Conservation (phyloP, 23 red algal species). For the Agarophyton chilense region DNA sequence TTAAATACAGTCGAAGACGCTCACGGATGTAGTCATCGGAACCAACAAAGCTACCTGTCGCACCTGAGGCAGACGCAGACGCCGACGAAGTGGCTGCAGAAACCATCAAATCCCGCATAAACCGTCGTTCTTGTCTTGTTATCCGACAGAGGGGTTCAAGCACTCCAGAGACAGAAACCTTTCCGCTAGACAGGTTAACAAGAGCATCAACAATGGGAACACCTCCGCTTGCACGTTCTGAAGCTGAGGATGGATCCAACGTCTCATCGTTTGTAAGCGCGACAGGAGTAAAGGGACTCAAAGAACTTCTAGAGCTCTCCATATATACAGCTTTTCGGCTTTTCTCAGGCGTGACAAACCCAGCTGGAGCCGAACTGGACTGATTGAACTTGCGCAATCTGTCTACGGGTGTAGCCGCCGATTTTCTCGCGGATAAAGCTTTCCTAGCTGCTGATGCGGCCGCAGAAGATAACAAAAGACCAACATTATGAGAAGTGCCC, state of each 20-base stretch:
- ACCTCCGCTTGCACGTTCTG: background rate
- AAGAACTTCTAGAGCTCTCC: background rate
- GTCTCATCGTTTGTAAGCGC: background rate
- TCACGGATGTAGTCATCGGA: slow-evolving; percentile 79
- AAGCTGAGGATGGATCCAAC: background rate
- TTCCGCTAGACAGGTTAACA: slow-evolving; percentile 73
- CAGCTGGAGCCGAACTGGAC: background rate
- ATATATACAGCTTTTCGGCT: background rate
- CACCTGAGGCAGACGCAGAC: slow-evolving; percentile 42
- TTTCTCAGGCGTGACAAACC: background rate
- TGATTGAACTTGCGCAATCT: background rate
- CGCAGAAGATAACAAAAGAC: slow-evolving; percentile 67
- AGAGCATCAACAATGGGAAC: slow-evolving; percentile 80
- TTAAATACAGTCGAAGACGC: slow-evolving; percentile 65
- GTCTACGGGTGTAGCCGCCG: slow-evolving; percentile 7
- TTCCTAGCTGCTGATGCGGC: slow-evolving; percentile 46
- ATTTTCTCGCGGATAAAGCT: slow-evolving; percentile 21
- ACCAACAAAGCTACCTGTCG: slow-evolving; percentile 26
- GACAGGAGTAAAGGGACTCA: slow-evolving; percentile 9
- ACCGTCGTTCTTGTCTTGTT: slow-evolving; percentile 64
- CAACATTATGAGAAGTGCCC: slow-evolving; percentile 78
- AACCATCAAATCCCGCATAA: slow-evolving; percentile 76
- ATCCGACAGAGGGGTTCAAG: slow-evolving; percentile 73
- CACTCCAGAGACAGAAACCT: slow-evolving; percentile 50
- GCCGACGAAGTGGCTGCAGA: slow-evolving; percentile 30